A percentile compares a stretch with the other conserved stretches of the same genome.
These are phyloP conservation scores for Clathrus columnatus DNA, from an alignment of 768 basidiomycete genomes.

Conservation along the genomic window DNA sequence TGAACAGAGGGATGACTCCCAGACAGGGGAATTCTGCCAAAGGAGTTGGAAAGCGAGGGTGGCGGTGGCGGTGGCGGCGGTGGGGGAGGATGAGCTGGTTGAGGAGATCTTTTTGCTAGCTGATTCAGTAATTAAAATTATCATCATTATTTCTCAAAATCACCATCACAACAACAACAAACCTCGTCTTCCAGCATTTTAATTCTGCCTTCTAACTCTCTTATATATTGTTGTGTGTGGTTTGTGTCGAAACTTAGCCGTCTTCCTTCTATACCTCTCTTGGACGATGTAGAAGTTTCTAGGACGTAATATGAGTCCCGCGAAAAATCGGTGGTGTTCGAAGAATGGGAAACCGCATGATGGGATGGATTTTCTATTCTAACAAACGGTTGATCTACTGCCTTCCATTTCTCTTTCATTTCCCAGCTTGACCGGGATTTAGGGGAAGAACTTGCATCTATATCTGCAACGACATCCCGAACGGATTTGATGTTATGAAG, in stretches of 20 bases:
- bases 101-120: constrained; percentile 39
- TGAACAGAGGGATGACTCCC: not conserved
- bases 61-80: constrained; percentile 34
- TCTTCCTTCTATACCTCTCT: too few relatives aligned
- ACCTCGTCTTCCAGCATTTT: constrained; percentile 60
- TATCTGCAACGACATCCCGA: not conserved
- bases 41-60: constrained; percentile 16
- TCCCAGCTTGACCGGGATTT: not conserved
- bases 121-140: constrained; percentile 16
- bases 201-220: constrained; percentile 37
- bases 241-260: not conserved
- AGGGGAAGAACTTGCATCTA: not conserved
- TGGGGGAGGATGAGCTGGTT: constrained; percentile 28
- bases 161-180: constrained; percentile 22
- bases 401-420: constrained; percentile 5
- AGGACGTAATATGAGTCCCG: too few relatives aligned
- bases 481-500: not conserved
- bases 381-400: not conserved
- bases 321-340: too few relatives aligned
- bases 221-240: not conserved
- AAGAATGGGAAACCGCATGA: not conserved
- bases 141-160: not conserved
- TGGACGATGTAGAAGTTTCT: too few relatives aligned
- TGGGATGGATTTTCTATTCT: not conserved
- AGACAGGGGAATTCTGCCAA: constrained; percentile 13